Conservation (phyloP, 805 yeast genomes). For the Brettanomyces anomalus region DNA sequence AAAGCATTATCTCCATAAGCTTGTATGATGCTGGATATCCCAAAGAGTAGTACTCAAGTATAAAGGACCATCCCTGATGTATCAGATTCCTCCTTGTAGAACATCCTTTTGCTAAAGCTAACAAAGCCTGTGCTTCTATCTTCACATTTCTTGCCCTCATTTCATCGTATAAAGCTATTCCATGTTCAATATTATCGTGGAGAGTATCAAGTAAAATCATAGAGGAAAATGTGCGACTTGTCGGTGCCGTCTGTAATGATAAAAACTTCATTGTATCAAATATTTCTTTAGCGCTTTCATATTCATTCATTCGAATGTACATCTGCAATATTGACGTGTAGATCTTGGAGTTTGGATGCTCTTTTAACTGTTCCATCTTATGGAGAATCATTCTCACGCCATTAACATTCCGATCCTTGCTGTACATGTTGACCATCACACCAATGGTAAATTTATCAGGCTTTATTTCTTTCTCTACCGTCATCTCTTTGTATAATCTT, state of each 20-base stretch:
- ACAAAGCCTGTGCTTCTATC: conserved; percentile 37
- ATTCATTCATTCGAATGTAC: conserved; percentile 43
- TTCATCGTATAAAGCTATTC: conserved; percentile 68
- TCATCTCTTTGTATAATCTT: conserved; percentile 21
- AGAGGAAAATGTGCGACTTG: conserved; percentile 55
- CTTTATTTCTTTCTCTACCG: conserved; percentile 12
- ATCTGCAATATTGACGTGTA: conserved; percentile 55
- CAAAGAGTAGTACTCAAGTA: conserved; percentile 49
- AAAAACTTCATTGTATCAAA: conserved; percentile 84
- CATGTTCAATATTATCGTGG: conserved; percentile 59
- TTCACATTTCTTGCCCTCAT: conserved; percentile 30
- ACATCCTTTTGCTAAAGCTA: conserved; percentile 63
- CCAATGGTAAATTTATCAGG: conserved; percentile 35
- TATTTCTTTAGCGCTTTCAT: conserved; percentile 54
- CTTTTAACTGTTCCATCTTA: conserved; percentile 29
- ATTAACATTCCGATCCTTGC: conserved; percentile 29
- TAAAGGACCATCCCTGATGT: conserved; percentile 67
- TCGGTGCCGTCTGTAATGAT: conserved; percentile 59
- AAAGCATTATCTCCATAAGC: conserved; percentile 60
- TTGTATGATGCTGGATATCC: conserved; percentile 27
- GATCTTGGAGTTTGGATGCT: conserved; percentile 35
- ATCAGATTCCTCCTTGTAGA: conserved; percentile 39
- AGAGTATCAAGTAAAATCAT: conserved; percentile 60
- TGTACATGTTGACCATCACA: conserved; percentile 35
- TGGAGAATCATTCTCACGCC: conserved; percentile 30